A percentile compares a stretch with the other conserved stretches of the same genome.
These are phyloP conservation scores for Aspergillus sp. DNA, from an alignment of 2,329 filamentous ascomycete genomes.

Conservation along the genomic window DNA sequence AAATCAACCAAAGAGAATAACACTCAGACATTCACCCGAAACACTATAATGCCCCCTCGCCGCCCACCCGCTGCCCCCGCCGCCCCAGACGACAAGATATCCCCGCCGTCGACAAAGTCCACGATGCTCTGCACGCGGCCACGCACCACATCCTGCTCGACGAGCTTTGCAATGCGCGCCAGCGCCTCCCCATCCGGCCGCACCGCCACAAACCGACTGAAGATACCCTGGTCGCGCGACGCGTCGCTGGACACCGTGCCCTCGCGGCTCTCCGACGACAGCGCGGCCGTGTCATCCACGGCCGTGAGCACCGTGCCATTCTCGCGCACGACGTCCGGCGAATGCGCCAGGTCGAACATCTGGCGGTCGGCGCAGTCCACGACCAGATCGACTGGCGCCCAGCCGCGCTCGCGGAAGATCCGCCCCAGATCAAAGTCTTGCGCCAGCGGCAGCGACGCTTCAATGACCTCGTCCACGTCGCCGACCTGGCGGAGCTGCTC, in stretches of 20 bases:
- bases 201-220: constrained; percentile 36
- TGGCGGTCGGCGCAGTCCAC: constrained; percentile 37
- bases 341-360: constrained; percentile 34
- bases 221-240: constrained; percentile 21
- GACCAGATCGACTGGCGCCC: constrained; percentile 39
- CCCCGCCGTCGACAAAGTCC: constrained; percentile 32
- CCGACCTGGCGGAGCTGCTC: constrained; percentile 23
- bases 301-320: constrained; percentile 33
- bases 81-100: constrained; percentile 31
- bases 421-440: constrained; percentile 28
- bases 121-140: constrained; percentile 33
- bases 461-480: constrained; percentile 35
- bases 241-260: not conserved
- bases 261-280: not conserved
- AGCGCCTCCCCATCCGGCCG: constrained; percentile 34
- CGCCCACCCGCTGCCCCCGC: constrained; percentile 25
- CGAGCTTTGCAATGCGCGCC: constrained; percentile 31
- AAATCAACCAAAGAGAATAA: constrained; percentile 1
- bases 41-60: constrained; percentile 31
- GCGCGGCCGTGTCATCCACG: constrained; percentile 27
- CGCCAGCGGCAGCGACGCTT: constrained; percentile 22
- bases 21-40: constrained; percentile 27
- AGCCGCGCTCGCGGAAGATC: constrained; percentile 29
- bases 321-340: constrained; percentile 30
- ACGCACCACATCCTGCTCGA: constrained; percentile 32